Conservation (phyloP, 2,329 filamentous ascomycete species). For the Didymella sp. region DNA sequence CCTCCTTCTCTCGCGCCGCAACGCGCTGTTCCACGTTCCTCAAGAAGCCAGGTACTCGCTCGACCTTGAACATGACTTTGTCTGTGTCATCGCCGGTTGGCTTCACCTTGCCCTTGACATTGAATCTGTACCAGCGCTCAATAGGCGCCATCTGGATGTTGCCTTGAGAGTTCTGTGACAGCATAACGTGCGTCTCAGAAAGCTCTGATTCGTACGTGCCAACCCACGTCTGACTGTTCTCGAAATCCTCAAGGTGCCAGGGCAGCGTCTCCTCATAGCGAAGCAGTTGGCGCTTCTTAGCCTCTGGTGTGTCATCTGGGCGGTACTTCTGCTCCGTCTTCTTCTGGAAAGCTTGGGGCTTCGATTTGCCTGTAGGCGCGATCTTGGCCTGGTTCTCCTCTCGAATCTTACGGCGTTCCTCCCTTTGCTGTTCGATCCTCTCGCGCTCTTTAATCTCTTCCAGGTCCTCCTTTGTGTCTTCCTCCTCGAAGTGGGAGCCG, state of each 20-base stretch:
- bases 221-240: slow-evolving; percentile 93
- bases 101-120: slow-evolving; percentile 75
- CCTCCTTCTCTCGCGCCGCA: slow-evolving; percentile 58
- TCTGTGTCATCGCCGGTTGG: slow-evolving; percentile 87
- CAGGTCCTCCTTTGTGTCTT: slow-evolving; percentile 68
- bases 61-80: slow-evolving; percentile 77
- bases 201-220: slow-evolving; percentile 89
- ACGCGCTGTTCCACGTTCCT: slow-evolving; percentile 50
- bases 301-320: slow-evolving; percentile 75
- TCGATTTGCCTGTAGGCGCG: slow-evolving; percentile 77
- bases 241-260: slow-evolving; percentile 96
- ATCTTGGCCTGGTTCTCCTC: slow-evolving; percentile 92
- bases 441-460: slow-evolving; percentile 71
- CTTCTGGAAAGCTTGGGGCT: slow-evolving; percentile 71
- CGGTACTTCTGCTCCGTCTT: slow-evolving; percentile 87
- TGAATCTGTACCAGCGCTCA: slow-evolving; percentile 95
- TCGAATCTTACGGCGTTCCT: slow-evolving; percentile 83
- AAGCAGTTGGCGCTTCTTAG: slow-evolving; percentile 69
- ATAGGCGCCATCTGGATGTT: slow-evolving; percentile 84
- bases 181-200: slow-evolving; percentile 79
- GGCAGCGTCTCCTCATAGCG: slow-evolving; percentile 94
- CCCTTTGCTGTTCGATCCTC: slow-evolving; percentile 65
- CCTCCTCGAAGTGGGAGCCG: slow-evolving; percentile 52
- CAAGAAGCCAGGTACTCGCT: slow-evolving; percentile 81
- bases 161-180: slow-evolving; percentile 67